Conservation (phyloP, 1,139 yeast genomes). For the Pichia sp. region DNA sequence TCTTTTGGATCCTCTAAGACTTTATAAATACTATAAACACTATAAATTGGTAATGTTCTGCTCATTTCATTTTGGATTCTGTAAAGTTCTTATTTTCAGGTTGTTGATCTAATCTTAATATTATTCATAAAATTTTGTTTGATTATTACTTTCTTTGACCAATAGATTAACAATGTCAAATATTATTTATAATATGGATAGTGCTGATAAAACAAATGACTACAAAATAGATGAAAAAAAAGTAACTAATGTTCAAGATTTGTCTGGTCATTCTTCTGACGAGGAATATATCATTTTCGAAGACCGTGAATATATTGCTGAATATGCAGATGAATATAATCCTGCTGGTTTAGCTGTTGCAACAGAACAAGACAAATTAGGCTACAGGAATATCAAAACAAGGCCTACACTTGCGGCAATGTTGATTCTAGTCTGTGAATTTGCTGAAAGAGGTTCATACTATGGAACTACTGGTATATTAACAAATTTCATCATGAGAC, state of each 20-base stretch:
- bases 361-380: constrained; percentile 37
- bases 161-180: too few relatives aligned
- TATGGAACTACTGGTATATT: constrained; percentile 36
- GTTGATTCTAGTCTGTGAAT: constrained; percentile 37
- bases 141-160: too few relatives aligned
- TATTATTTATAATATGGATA: too few relatives aligned
- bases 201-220: too few relatives aligned
- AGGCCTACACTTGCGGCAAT: constrained; percentile 34
- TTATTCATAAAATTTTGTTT: too few relatives aligned
- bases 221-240: background rate
- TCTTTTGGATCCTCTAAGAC: too few relatives aligned
- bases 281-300: background rate
- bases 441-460: constrained; percentile 44
- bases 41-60: too few relatives aligned
- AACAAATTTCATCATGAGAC: constrained; percentile 40
- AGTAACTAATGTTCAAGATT: background rate
- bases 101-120: too few relatives aligned
- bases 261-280: too few relatives aligned
- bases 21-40: too few relatives aligned
- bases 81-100: too few relatives aligned
- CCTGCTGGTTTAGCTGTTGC: constrained; percentile 30
- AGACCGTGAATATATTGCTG: constrained; percentile 19
- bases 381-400: constrained; percentile 37
- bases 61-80: too few relatives aligned
- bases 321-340: constrained; percentile 26